Base-by-base conservation (phyloP, 2,329 filamentous ascomycete species). In the Sporothrix pseudoabietina region DNA sequence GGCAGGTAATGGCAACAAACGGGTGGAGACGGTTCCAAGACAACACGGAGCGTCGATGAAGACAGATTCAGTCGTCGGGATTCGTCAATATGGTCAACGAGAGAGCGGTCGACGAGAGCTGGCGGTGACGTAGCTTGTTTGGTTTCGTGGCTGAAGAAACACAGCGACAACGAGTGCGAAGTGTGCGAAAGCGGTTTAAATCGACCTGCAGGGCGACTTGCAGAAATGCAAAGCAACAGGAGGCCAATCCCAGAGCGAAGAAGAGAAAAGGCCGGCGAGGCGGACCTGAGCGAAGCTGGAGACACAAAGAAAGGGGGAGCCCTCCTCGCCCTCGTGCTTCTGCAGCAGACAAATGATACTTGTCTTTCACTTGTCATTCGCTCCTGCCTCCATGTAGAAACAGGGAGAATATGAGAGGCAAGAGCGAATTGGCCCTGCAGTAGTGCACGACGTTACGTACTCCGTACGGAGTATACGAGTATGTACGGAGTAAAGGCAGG, bases 41-140 rank as follows among this genome's bases (percentile, higher is more conserved):
- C 52, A n/a, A 39, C 1, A 19, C 2, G 5, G 26, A 10, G 5
- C n/a, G 4, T 57, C 6, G 54, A 59, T 35, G 30, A 59, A 59
- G 55, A 59, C 14, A 8, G 14, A 59, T 32, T 12, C 4, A 35
- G 19, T 41, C 7, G 32, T 9, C 59, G 41, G 35, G 19, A 41
- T 7, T 55, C 7, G 52, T 4, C 52, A 54, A n/a, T n/a, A n/a
- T n/a, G 4, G 22, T n/a, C 49, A 5, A 54, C 6, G 57, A n/a
- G 30, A 44, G 61, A 30, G 9, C 4, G 26, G 26, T 59, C 26
- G 4, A 2, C 10, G 35, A 22, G 63, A 49, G 63, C 59, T 65
- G 59, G 39, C 41, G 41, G 63, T 68, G 65, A 68, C 65, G 44
- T 68, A 68, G n/a, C 52, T 32, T 49, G 44, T 22, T 68, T 52